phyloP scores from a whole-genome alignment of 257 asterid genomes.

The Verbascum thapsus region DNA sequence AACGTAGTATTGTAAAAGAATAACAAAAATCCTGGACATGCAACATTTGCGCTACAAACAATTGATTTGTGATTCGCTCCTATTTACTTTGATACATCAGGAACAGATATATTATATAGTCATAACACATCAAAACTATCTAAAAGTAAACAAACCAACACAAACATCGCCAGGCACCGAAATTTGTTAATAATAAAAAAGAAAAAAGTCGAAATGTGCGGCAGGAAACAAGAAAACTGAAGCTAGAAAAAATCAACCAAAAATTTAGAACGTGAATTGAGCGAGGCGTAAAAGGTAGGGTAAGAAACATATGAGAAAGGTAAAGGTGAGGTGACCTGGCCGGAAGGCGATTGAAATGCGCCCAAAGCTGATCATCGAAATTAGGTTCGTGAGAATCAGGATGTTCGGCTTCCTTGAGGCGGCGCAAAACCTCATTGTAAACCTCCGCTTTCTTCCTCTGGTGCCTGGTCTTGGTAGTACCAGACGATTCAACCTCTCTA shows the following conservation, averaged over 20 bases:
- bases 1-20: neutral
- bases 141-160: neutral
- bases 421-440: conserved; percentile 84
- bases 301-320: neutral
- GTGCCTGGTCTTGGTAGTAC: conserved; percentile 41
- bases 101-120: neutral
- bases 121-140: conserved; percentile 5
- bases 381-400: conserved; percentile 70
- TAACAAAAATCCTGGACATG: conserved; percentile 21
- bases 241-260: conserved; percentile 1
- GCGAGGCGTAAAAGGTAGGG: neutral
- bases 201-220: neutral
- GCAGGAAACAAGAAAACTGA: neutral
- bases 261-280: neutral
- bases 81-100: neutral
- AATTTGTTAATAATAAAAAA: neutral
- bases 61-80: neutral
- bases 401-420: conserved; percentile 69
- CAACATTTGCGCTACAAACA: conserved; percentile 12
- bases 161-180: neutral
- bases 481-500: conserved; percentile 63
- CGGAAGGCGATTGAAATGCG: conserved; percentile 92
- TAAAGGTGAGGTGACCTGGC: conserved; percentile 57
- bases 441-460: conserved; percentile 74
- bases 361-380: conserved; percentile 83